Percentiles rank a stretch among this genome's conserved stretches.
Conservation (phyloP, 2,329 filamentous ascomycete species). For the Cladosporium austrohemisphaericum region DNA sequence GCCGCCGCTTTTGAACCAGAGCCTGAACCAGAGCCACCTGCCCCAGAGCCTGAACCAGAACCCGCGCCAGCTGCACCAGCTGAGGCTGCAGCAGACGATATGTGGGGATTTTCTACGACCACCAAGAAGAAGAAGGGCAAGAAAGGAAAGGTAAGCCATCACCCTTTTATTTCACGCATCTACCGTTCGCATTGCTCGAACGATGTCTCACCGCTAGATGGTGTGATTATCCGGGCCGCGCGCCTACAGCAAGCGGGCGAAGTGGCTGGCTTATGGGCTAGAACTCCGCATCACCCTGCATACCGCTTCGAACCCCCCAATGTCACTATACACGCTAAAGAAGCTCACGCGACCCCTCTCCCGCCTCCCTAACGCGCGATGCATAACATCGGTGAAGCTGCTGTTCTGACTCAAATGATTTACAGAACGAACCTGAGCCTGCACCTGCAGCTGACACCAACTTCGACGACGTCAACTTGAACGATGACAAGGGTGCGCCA, state of each 20-base stretch:
- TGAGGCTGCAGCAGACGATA: slow-evolving; percentile 22
- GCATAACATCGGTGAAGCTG: slow-evolving; percentile 8
- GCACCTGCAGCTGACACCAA: slow-evolving; percentile 35
- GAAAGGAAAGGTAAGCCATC: slow-evolving; percentile 33
- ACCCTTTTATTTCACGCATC: slow-evolving; percentile 13
- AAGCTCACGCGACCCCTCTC: slow-evolving; percentile 14
- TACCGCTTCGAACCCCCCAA: slow-evolving; percentile 9
- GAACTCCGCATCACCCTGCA: slow-evolving; percentile 10
- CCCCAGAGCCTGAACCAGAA: slow-evolving; percentile 17
- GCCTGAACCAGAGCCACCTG: slow-evolving; percentile 15
- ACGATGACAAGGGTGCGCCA: slow-evolving; percentile 42
- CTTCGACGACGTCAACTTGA: slow-evolving; percentile 46
- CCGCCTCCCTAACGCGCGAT: slow-evolving; percentile 1
- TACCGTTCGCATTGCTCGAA: slow-evolving; percentile 10
- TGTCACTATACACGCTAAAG: slow-evolving; percentile 11
- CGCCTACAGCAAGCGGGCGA: slow-evolving; percentile 8
- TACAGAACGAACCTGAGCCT: slow-evolving; percentile 27
- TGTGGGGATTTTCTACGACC: slow-evolving; percentile 22
- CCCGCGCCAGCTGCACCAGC: slow-evolving; percentile 14
- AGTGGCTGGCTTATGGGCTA: slow-evolving; percentile 6
- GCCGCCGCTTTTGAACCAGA: slow-evolving; percentile 20
- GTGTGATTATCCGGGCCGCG: slow-evolving; percentile 14
- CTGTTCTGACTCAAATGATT: slow-evolving; percentile 1
- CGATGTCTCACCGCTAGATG: slow-evolving; percentile 12
- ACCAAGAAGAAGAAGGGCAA: slow-evolving; percentile 33